phyloP scores from a whole-genome alignment of 2,329 filamentous ascomycete genomes.

The Acrodontium crateriforme region DNA sequence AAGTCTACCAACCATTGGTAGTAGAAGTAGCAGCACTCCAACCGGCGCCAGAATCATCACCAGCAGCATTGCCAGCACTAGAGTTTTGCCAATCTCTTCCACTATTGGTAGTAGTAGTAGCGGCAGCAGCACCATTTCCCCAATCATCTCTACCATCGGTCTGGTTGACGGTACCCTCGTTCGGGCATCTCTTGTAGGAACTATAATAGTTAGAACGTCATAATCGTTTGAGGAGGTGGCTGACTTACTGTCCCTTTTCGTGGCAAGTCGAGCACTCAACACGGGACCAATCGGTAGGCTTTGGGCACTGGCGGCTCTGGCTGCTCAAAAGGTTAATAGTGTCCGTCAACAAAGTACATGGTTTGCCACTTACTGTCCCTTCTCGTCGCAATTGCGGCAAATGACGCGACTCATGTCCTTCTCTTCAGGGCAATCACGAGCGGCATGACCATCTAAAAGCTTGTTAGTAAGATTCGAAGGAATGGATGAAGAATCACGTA shows the following conservation, averaged over 20 bases:
- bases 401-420: slow-evolving; percentile 34
- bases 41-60: background rate
- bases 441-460: slow-evolving; percentile 52
- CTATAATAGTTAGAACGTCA: slow-evolving; percentile 9
- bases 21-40: background rate
- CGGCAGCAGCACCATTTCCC: slow-evolving; percentile 2
- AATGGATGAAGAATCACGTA: background rate
- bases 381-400: slow-evolving; percentile 29
- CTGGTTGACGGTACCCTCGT: slow-evolving; percentile 6
- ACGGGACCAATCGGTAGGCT: slow-evolving; percentile 24
- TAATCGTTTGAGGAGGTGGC: too few species aligned
- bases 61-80: background rate
- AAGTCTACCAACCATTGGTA: background rate
- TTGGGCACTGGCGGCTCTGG: slow-evolving; percentile 14
- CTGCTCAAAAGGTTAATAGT: too few species aligned
- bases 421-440: slow-evolving; percentile 50
- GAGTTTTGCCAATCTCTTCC: slow-evolving; percentile 1
- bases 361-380: slow-evolving; percentile 12
- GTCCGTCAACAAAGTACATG: too few species aligned
- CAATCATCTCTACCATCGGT: slow-evolving; percentile 5
- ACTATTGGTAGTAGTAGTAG: slow-evolving; percentile 1
- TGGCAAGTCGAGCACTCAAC: slow-evolving; percentile 35
- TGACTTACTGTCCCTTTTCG: slow-evolving; percentile 16
- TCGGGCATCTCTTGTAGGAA: slow-evolving; percentile 15
- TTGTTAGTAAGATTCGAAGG: slow-evolving; percentile 12